Evolutionary conservation across 768 basidiomycete species (phyloP).

Genomic region (Pleurotus tuoliensis): DNA sequence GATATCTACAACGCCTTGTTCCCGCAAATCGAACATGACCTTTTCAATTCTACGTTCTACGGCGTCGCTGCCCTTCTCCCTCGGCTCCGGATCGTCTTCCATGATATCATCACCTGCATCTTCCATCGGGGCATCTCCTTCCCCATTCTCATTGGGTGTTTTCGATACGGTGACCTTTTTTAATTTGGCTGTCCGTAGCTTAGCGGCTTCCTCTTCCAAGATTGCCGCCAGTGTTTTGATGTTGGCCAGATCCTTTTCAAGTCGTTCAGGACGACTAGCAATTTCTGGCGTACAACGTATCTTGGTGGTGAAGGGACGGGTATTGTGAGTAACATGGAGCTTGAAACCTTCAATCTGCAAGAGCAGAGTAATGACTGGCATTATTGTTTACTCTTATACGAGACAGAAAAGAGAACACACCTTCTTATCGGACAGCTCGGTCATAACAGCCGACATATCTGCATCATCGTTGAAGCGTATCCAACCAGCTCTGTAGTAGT

Average conservation of each 20-base stretch:
- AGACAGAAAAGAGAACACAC: conserved; percentile 32
- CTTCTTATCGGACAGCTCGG: conserved; percentile 80
- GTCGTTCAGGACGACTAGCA: conserved; percentile 73
- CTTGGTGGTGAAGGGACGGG: conserved; percentile 72
- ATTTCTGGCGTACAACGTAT: conserved; percentile 80
- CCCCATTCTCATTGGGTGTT: conserved; percentile 22
- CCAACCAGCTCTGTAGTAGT: conserved; percentile 95
- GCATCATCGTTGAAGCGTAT: conserved; percentile 81
- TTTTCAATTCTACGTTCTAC: conserved; percentile 81
- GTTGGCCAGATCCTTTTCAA: conserved; percentile 78
- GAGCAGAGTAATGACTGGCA: not conserved
- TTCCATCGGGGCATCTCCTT: conserved; percentile 26
- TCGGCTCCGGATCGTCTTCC: conserved; percentile 54
- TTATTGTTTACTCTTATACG: too few relatives aligned
- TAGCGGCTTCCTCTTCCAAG: conserved; percentile 67
- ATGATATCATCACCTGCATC: conserved; percentile 31
- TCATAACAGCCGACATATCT: conserved; percentile 72
- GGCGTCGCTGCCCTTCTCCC: conserved; percentile 67
- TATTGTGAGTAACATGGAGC: conserved; percentile 81
- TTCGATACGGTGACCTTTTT: conserved; percentile 20
- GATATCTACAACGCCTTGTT: conserved; percentile 55
- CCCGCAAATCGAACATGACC: conserved; percentile 64
- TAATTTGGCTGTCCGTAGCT: conserved; percentile 42
- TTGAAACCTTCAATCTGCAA: conserved; percentile 91
- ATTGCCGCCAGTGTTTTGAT: conserved; percentile 67